Percentiles rank a stretch among this genome's conserved stretches.
Conservation (phyloP, 108 stramenopile species). For the Mayamaea pseudoterrestris region DNA sequence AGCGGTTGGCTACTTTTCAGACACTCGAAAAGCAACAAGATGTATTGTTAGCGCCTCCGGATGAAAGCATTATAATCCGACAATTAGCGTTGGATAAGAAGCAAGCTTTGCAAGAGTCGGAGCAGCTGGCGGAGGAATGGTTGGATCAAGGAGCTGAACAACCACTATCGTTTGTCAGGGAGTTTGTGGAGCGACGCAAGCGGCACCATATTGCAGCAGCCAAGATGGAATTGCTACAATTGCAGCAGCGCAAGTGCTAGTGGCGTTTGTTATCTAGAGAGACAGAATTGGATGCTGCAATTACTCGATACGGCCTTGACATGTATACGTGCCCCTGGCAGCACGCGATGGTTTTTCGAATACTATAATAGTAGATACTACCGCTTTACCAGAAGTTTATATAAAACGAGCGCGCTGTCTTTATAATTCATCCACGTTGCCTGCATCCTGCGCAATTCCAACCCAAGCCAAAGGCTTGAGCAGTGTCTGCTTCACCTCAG, state of each 20-base stretch:
- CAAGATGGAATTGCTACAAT: constrained; percentile 36
- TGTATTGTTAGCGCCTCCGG: constrained; percentile 32
- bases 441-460: too few species aligned
- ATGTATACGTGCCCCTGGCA: too few species aligned
- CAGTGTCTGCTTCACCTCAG: too few species aligned
- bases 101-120: constrained; percentile 48
- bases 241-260: not conserved
- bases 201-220: constrained; percentile 60
- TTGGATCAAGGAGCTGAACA: constrained; percentile 27
- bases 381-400: too few species aligned
- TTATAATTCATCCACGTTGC: too few species aligned
- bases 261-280: not conserved
- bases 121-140: constrained; percentile 61
- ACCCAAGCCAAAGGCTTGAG: too few species aligned
- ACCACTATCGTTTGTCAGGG: constrained; percentile 41
- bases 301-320: too few species aligned
- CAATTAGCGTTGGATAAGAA: constrained; percentile 44
- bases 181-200: constrained; percentile 42
- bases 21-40: constrained; percentile 37
- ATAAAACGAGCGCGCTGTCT: too few species aligned
- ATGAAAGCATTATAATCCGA: constrained; percentile 16
- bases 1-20: constrained; percentile 31
- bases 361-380: too few species aligned
- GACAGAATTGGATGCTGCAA: not conserved
- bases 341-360: too few species aligned